phyloP scores from a whole-genome alignment of 176 grass and related monocot genomes.

The Oryza coarctata region DNA sequence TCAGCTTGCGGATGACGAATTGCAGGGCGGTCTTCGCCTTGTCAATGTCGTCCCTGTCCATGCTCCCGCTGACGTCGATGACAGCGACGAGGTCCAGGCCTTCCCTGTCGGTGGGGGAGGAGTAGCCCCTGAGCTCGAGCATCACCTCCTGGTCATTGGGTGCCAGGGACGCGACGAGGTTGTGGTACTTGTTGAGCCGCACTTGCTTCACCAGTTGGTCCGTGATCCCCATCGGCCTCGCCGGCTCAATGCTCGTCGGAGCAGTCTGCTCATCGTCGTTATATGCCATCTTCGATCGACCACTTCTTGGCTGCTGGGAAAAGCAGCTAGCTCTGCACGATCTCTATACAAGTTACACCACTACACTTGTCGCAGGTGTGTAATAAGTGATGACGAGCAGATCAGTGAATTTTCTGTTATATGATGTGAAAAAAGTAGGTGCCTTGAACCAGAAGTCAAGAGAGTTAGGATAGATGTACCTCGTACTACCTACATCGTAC shows the following conservation, averaged over 20 bases:
- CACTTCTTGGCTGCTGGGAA: neutral
- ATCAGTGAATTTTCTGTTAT: neutral
- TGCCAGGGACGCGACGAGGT: neutral
- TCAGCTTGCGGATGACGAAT: conserved; percentile 38
- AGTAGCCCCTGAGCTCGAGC: neutral
- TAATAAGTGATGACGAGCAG: too few species aligned
- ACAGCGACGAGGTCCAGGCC: conserved; percentile 37
- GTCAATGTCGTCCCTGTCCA: neutral
- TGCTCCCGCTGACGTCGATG: conserved; percentile 28
- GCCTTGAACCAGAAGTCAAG: neutral
- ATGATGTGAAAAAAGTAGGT: neutral
- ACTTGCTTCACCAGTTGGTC: neutral
- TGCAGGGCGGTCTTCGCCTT: neutral
- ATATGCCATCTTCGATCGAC: neutral
- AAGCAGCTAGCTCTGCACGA: neutral
- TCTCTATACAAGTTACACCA: neutral
- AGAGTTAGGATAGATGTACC: neutral
- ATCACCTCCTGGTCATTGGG: neutral
- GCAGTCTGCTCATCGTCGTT: neutral
- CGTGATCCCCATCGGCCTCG: neutral
- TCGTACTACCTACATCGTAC: neutral
- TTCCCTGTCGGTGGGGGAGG: neutral
- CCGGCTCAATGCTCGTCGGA: neutral
- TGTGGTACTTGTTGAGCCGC: neutral
- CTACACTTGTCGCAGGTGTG: neutral